Percentiles rank a stretch among this genome's conserved stretches.
phyloP scores from a whole-genome alignment of 805 yeast genomes.

The Saccharomycopsis capsularis region DNA sequence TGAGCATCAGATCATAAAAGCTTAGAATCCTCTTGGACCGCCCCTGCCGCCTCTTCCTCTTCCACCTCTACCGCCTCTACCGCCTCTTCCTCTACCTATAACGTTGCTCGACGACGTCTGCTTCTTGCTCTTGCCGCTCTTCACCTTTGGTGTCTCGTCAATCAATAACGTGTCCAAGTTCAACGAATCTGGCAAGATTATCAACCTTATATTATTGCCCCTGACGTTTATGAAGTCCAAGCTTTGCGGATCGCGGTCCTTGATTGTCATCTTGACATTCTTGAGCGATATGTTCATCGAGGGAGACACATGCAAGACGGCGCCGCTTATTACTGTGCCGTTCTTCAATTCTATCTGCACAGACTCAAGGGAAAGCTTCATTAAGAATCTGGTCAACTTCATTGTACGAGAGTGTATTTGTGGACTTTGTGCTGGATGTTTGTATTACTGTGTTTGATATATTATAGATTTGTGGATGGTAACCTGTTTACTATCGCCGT shows the following conservation, averaged over 20 bases:
- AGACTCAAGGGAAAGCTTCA: conserved; percentile 69
- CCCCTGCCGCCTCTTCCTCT: background rate
- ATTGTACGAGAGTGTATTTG: too few species aligned
- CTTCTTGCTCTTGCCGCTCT: conserved; percentile 58
- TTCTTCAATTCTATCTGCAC: conserved; percentile 76
- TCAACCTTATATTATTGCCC: conserved; percentile 69
- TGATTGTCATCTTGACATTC: conserved; percentile 63
- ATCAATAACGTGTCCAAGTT: conserved; percentile 33
- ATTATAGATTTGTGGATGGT: too few species aligned
- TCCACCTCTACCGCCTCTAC: conserved; percentile 25
- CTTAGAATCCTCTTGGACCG: conserved; percentile 6
- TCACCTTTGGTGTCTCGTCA: conserved; percentile 38
- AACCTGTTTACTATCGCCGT: too few species aligned
- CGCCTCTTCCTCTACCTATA: conserved; percentile 41
- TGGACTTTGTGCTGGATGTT: too few species aligned
- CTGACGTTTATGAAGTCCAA: conserved; percentile 64
- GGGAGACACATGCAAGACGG: conserved; percentile 71
- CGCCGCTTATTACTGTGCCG: conserved; percentile 68
- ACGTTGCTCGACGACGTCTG: conserved; percentile 52
- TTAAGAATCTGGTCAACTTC: conserved; percentile 42
- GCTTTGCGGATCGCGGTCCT: conserved; percentile 55
- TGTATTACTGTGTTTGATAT: too few species aligned
- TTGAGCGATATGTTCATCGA: conserved; percentile 69
- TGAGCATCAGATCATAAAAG: too few species aligned
- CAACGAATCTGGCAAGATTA: conserved; percentile 65